Conservation (phyloP, 2,329 filamentous ascomycete species). For the Hymenoscyphus scutula region DNA sequence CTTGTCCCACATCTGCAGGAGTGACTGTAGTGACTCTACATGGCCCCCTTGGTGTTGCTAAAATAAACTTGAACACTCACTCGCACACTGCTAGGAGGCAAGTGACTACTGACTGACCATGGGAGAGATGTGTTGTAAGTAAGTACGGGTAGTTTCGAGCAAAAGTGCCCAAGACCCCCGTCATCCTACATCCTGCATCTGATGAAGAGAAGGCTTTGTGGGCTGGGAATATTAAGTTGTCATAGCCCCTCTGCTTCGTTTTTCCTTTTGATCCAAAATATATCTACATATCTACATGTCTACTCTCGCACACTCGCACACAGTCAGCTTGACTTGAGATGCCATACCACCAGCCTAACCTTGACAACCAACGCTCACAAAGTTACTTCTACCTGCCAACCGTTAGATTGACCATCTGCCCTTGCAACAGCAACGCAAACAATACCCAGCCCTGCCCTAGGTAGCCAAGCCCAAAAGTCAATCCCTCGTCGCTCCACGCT, state of each 20-base stretch:
- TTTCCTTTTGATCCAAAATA: too few relatives aligned
- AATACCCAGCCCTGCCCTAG: not conserved
- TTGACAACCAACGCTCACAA: not conserved
- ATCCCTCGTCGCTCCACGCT: not conserved
- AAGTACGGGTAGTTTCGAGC: too few relatives aligned
- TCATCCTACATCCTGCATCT: not conserved
- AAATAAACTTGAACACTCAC: not conserved
- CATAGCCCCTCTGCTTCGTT: not conserved
- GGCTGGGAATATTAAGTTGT: not conserved
- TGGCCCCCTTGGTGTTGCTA: constrained; percentile 1
- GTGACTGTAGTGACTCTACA: not conserved
- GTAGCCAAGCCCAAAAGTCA: not conserved
- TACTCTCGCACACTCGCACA: not conserved
- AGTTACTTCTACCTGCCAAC: not conserved
- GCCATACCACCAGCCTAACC: not conserved
- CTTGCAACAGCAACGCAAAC: constrained; percentile 1
- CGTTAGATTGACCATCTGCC: not conserved
- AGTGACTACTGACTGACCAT: not conserved
- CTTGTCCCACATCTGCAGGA: not conserved
- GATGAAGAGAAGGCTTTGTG: not conserved
- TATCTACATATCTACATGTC: not conserved
- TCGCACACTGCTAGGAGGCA: too few relatives aligned
- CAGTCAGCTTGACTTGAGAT: not conserved
- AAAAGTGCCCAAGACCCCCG: not conserved
- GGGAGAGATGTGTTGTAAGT: not conserved